These are phyloP conservation scores for Microcyclospora tardicrescens DNA, from an alignment of 2,329 filamentous ascomycete genomes.

Conservation along the genomic window DNA sequence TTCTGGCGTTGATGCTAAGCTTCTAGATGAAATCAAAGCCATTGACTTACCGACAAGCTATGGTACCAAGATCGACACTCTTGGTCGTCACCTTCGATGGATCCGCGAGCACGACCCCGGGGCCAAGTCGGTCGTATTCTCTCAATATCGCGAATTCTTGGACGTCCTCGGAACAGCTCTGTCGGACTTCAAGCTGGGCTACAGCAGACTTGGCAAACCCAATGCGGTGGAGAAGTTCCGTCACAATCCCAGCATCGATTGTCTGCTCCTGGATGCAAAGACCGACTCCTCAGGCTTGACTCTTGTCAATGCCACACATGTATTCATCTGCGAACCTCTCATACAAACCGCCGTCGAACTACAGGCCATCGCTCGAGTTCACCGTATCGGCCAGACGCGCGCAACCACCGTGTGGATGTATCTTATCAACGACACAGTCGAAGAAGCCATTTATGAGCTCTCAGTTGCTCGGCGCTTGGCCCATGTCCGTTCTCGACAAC, in stretches of 20 bases:
- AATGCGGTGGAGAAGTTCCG: constrained; percentile 66
- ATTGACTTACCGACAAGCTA: constrained; percentile 61
- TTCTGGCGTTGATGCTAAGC: constrained; percentile 56
- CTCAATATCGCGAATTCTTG: constrained; percentile 76
- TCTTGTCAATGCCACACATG: constrained; percentile 82
- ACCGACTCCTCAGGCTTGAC: constrained; percentile 82
- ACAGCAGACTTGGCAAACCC: constrained; percentile 53
- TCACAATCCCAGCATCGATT: constrained; percentile 58
- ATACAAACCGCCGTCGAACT: constrained; percentile 89
- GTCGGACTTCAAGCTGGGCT: constrained; percentile 56
- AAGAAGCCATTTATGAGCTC: constrained; percentile 81
- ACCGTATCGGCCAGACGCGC: constrained; percentile 80
- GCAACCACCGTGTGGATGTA: constrained; percentile 94
- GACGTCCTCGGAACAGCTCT: constrained; percentile 61
- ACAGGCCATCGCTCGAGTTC: constrained; percentile 87
- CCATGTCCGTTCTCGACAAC: constrained; percentile 46
- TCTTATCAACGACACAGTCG: constrained; percentile 77
- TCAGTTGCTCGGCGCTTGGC: constrained; percentile 66
- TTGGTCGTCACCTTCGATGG: constrained; percentile 66
- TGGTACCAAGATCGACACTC: constrained; percentile 77
- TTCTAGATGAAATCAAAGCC: constrained; percentile 67
- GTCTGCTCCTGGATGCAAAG: constrained; percentile 79
- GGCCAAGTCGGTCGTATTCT: constrained; percentile 87
- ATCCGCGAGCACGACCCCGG: constrained; percentile 72
- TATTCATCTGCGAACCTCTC: constrained; percentile 87